Evolutionary conservation across 23 red algal genomes (phyloP).

Genomic region (Gracilaria domingensis): DNA sequence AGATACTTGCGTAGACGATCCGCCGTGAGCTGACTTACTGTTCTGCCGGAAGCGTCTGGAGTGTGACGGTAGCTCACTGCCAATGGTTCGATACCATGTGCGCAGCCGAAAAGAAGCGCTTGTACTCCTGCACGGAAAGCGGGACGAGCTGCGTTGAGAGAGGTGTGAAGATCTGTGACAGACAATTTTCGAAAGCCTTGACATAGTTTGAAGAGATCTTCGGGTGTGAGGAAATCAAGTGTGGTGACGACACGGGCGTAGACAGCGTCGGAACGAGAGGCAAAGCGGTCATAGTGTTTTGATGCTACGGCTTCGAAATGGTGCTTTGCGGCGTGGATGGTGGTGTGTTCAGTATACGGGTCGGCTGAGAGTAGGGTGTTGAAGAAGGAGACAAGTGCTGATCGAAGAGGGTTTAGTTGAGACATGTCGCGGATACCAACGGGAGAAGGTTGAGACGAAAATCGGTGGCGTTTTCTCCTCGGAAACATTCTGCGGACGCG

Average conservation of each 20-base stretch:
- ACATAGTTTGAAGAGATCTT: slow-evolving; percentile 6
- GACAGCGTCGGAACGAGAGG: not conserved
- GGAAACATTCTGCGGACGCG: no score
- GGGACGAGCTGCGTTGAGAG: not conserved
- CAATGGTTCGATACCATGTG: not conserved
- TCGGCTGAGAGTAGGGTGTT: slow-evolving; percentile 1
- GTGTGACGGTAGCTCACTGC: slow-evolving; percentile 28
- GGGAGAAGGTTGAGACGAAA: no score
- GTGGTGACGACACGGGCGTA: not conserved
- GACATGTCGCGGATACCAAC: no score
- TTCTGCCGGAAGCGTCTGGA: not conserved
- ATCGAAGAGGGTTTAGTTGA: not conserved
- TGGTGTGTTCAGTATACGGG: no score
- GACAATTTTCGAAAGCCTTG: slow-evolving; percentile 5
- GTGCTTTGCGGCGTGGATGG: no score
- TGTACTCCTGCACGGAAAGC: not conserved
- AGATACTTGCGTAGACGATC: not conserved
- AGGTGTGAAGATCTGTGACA: not conserved
- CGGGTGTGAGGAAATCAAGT: not conserved
- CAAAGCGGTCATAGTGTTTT: slow-evolving; percentile 1
- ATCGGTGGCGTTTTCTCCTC: no score
- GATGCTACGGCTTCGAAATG: not conserved
- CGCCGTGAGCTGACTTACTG: not conserved
- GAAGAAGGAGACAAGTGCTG: slow-evolving; percentile 7
- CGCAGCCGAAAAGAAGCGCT: not conserved